Evolutionary conservation across 495 filamentous ascomycete species (phyloP).

Genomic region (Sphaerosporella brunnea): DNA sequence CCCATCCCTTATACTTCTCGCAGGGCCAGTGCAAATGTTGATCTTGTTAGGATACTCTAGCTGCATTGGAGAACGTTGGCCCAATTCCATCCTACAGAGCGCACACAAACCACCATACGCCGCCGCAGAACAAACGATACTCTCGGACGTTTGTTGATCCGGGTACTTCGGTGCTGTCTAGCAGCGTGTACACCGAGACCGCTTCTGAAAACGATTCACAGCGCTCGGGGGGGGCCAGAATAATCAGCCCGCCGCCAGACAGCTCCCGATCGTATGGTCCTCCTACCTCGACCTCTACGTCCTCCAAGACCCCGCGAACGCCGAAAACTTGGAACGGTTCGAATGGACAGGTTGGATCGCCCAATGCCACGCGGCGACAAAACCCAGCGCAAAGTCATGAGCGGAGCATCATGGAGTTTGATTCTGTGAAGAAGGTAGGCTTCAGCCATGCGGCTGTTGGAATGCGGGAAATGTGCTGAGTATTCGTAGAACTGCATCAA

Average conservation of each 20-base stretch:
- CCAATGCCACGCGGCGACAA: conserved; percentile 16
- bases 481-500: conserved; percentile 24
- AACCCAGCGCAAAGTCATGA: conserved; percentile 24
- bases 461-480: no score
- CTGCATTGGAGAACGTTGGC: conserved; percentile 37
- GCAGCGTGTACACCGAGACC: conserved; percentile 19
- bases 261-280: conserved; percentile 10
- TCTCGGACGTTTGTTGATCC: conserved; percentile 41
- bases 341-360: conserved; percentile 7
- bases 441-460: background rate
- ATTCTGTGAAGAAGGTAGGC: conserved; percentile 21
- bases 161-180: conserved; percentile 18
- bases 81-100: conserved; percentile 18
- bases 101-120: conserved; percentile 30
- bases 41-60: conserved; percentile 55
- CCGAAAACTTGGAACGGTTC: conserved; percentile 15
- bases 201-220: conserved; percentile 23
- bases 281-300: conserved; percentile 10
- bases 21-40: no score
- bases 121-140: conserved; percentile 50
- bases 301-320: conserved; percentile 21
- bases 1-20: background rate
- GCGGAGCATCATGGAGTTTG: conserved; percentile 25
- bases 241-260: conserved; percentile 22
- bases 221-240: conserved; percentile 8